Conservation (phyloP, 768 basidiomycete species). For the Sistotremastrum suecicum region DNA sequence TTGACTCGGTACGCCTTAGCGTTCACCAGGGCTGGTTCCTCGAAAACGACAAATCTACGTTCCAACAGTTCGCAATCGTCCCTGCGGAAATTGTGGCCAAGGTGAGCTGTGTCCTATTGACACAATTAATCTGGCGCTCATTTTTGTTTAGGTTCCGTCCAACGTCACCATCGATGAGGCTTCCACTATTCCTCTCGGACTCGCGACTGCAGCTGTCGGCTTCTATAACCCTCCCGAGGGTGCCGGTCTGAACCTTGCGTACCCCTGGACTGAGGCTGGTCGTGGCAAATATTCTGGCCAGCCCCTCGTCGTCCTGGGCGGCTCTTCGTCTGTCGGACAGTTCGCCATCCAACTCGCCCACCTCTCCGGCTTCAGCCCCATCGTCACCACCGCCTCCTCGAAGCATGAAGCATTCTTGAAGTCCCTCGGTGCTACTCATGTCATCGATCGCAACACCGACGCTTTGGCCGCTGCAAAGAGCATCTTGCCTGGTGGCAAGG, state of each 20-base stretch:
- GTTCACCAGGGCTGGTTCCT: conserved; percentile 22
- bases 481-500: background rate
- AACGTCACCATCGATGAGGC: conserved; percentile 34
- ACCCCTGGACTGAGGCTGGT: conserved; percentile 23
- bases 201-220: conserved; percentile 37
- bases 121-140: conserved; percentile 6
- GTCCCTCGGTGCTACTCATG: conserved; percentile 19
- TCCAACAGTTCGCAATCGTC: conserved; percentile 31
- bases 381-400: conserved; percentile 20
- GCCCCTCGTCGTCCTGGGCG: conserved; percentile 34
- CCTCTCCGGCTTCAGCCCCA: conserved; percentile 25
- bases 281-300: conserved; percentile 27
- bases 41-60: conserved; percentile 19
- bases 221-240: conserved; percentile 29
- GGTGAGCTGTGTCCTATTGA: conserved; percentile 11
- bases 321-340: conserved; percentile 35
- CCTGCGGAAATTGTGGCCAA: conserved; percentile 27
- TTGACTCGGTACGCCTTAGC: conserved; percentile 5
- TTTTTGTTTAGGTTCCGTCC: conserved; percentile 25
- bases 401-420: conserved; percentile 23
- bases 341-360: conserved; percentile 26
- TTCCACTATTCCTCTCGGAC: conserved; percentile 31
- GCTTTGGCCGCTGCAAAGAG: background rate
- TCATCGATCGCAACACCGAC: conserved; percentile 14
- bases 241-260: conserved; percentile 19